Conservation (phyloP, 768 basidiomycete genomes). For the Hygrophorus pudorinus region DNA sequence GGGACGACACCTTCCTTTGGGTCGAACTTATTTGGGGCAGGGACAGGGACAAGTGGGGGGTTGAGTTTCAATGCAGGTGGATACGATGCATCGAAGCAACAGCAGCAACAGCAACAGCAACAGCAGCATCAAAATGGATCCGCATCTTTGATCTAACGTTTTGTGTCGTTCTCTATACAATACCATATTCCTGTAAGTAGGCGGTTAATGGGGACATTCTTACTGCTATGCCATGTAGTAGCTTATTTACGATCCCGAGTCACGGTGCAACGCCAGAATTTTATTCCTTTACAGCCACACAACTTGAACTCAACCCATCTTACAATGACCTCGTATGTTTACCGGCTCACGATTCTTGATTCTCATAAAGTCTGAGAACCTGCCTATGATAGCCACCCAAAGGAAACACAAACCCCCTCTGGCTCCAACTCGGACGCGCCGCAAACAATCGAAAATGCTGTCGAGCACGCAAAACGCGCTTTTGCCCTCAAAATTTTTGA, state of each 20-base stretch:
- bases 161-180: constrained; percentile 1
- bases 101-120: constrained; percentile 36
- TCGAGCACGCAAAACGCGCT: constrained; percentile 80
- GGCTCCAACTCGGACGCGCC: constrained; percentile 18
- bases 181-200: too few relatives aligned
- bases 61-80: constrained; percentile 14
- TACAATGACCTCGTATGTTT: constrained; percentile 21
- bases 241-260: too few relatives aligned
- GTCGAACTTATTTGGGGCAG: constrained; percentile 10
- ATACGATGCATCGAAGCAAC: constrained; percentile 10
- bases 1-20: constrained; percentile 5
- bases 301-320: constrained; percentile 10
- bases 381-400: neutral
- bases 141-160: constrained; percentile 41
- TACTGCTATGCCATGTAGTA: too few relatives aligned
- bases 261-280: too few relatives aligned
- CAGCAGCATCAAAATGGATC: constrained; percentile 7
- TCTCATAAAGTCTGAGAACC: neutral
- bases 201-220: too few relatives aligned
- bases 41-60: constrained; percentile 14
- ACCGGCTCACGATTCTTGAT: neutral
- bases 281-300: constrained; percentile 1
- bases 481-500: constrained; percentile 83
- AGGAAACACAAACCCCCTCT: constrained; percentile 7
- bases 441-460: constrained; percentile 39